Conservation (phyloP, 2,329 filamentous ascomycete genomes). For the Venturia aucupariae region DNA sequence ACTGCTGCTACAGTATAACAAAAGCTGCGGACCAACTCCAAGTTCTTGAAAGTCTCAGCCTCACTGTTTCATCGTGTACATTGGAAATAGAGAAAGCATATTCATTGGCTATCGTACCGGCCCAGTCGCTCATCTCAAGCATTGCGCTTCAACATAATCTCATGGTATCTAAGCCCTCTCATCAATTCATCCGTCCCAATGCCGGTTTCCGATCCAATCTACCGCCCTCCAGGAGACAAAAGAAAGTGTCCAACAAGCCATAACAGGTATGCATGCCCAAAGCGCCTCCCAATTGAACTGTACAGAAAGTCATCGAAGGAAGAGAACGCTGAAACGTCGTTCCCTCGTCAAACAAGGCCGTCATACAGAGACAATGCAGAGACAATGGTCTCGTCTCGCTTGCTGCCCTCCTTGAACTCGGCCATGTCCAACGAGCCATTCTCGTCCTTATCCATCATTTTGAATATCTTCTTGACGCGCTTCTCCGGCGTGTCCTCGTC, state of each 20-base stretch:
- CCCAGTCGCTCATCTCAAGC: not conserved
- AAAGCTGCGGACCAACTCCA: too few relatives aligned
- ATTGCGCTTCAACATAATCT: not conserved
- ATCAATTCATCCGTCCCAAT: constrained; percentile 2
- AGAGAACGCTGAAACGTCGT: not conserved
- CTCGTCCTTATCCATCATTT: constrained; percentile 99
- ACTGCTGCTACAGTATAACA: too few relatives aligned
- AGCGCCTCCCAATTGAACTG: constrained; percentile 2
- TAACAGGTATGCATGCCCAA: not conserved
- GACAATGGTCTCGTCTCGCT: constrained; percentile 97
- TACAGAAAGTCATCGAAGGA: not conserved
- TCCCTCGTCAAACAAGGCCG: constrained; percentile 60
- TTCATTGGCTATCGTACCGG: not conserved
- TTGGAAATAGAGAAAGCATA: not conserved
- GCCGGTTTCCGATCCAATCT: not conserved
- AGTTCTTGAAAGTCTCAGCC: not conserved
- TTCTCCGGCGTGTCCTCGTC: constrained; percentile 99
- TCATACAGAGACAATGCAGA: constrained; percentile 95
- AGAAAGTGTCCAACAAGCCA: constrained; percentile 1
- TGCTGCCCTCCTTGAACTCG: constrained; percentile 98
- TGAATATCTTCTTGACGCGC: constrained; percentile 94
- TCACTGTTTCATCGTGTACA: too few relatives aligned
- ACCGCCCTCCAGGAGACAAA: constrained; percentile 1
- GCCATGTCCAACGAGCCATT: constrained; percentile 94
- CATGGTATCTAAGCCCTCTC: not conserved